Base-by-base conservation (phyloP, 1,139 yeast genomes). In the Candida neerlandica region DNA sequence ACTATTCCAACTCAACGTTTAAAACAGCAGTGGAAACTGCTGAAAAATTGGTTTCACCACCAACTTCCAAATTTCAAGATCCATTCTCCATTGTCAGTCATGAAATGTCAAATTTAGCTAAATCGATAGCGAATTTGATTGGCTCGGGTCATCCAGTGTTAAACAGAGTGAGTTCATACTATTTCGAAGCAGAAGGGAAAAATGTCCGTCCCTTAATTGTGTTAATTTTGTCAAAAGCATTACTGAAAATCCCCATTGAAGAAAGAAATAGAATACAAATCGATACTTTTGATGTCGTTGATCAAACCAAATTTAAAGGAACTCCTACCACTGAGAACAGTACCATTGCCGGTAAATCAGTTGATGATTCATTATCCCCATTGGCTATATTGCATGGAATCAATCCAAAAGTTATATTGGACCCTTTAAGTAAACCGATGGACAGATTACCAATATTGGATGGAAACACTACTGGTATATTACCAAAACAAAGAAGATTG, bases 161-260 rank as follows among this genome's bases (percentile, higher is more conserved):
- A 51, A 91, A 92, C 67, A 77, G 96, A 58, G 96, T 92, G 4
- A 86, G 96, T 23, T 84, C 92, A 44, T 94, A 95, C 70, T 94
- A 94, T 69, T 92, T 95, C 60, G 97, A 92, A 67, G 89, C 95
- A 18, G 97, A 92, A 64, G 99, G 99, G 9, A 94, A 94, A 69
- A 96, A 91, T 63, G 90, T 95, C 27, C 80, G 99, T 51, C 99
- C 99, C 1, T 71, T 94, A 59, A 81, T 94, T 55, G 98, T 94
- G 16, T 73, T 94, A 51, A 71, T 94, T 46, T 73, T 94, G 51
- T 84, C 96, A 40, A 87, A 91, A 62, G 95, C 97, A 2, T 73
- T 94, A 51, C 80, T 88, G 55, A 82, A 81, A 48, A 89, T 91
- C 41, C 97, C 98, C 1, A 55, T 74, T n/a, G 77, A 74, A 33